Evolutionary conservation across 192 early-diverging fungal species (phyloP).

Genomic region (Gamsiella multidivaricata): DNA sequence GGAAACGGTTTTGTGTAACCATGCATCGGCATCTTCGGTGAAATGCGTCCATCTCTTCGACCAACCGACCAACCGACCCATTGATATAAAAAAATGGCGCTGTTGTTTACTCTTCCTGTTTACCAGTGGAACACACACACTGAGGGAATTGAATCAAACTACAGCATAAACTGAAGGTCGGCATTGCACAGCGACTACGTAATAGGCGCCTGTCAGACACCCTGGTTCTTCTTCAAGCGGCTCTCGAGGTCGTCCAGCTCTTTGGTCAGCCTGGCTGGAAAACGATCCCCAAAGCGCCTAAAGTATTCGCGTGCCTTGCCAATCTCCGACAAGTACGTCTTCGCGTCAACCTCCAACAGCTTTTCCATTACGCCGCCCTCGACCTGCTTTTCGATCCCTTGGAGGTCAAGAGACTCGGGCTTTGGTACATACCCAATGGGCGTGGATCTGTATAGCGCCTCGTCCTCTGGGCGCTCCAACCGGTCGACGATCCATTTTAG

Average conservation of each 20-base stretch:
- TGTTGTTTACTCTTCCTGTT: too few species aligned
- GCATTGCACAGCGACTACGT: background rate
- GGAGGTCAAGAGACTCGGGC: slow-evolving; percentile 30
- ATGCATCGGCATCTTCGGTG: too few species aligned
- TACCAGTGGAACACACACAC: too few species aligned
- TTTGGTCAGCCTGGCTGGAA: slow-evolving; percentile 48
- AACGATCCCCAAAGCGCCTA: slow-evolving; percentile 42
- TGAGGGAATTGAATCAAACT: too few species aligned
- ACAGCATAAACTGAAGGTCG: too few species aligned
- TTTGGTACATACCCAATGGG: slow-evolving; percentile 50
- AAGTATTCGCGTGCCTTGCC: slow-evolving; percentile 51
- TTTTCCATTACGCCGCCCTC: slow-evolving; percentile 40
- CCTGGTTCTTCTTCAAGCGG: slow-evolving; percentile 32
- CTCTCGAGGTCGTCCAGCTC: slow-evolving; percentile 45
- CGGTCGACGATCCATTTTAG: slow-evolving; percentile 52
- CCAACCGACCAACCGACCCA: too few species aligned
- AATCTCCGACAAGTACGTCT: slow-evolving; percentile 37
- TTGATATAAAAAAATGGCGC: too few species aligned
- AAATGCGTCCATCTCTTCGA: too few species aligned
- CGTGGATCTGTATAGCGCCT: slow-evolving; percentile 28
- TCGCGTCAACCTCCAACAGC: slow-evolving; percentile 28
- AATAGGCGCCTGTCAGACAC: slow-evolving; percentile 1
- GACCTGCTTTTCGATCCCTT: slow-evolving; percentile 45
- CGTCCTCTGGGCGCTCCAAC: slow-evolving; percentile 36
- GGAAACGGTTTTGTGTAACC: too few species aligned